A percentile compares a stretch with the other conserved stretches of the same genome.
Conservation (phyloP, 1,139 yeast species). For the Groenewaldozyma auringiensis region DNA sequence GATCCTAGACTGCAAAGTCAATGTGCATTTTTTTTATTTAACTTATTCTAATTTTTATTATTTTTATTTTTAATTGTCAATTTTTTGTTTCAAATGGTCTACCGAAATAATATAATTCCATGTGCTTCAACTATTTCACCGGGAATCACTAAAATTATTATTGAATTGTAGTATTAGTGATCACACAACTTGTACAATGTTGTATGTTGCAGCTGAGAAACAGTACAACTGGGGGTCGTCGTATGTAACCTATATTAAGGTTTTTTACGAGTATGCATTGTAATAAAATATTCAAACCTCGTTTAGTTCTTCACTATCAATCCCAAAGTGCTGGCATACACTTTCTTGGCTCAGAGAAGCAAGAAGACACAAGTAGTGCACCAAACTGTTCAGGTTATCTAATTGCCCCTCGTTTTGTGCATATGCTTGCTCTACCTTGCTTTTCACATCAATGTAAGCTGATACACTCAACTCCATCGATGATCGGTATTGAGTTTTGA, state of each 20-base stretch:
- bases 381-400: constrained; percentile 27
- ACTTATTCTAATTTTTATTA: not conserved
- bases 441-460: constrained; percentile 9
- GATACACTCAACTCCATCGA: constrained; percentile 1
- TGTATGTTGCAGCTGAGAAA: no score
- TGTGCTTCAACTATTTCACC: no score
- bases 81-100: no score
- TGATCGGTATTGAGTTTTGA: constrained; percentile 4
- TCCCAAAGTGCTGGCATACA: not conserved
- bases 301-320: not conserved
- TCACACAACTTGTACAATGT: no score
- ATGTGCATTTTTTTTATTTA: not conserved
- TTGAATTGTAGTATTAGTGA: no score
- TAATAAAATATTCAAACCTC: no score
- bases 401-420: constrained; percentile 20
- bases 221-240: no score
- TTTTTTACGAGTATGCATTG: no score
- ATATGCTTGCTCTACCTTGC: constrained; percentile 5
- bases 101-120: no score
- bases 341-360: not conserved
- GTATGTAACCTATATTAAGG: no score
- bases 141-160: no score
- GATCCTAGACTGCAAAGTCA: no score
- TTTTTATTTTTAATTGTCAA: not conserved
- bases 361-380: constrained; percentile 19